Evolutionary conservation across 2,329 filamentous ascomycete genomes (phyloP).

Genomic region (Apiospora sp.): DNA sequence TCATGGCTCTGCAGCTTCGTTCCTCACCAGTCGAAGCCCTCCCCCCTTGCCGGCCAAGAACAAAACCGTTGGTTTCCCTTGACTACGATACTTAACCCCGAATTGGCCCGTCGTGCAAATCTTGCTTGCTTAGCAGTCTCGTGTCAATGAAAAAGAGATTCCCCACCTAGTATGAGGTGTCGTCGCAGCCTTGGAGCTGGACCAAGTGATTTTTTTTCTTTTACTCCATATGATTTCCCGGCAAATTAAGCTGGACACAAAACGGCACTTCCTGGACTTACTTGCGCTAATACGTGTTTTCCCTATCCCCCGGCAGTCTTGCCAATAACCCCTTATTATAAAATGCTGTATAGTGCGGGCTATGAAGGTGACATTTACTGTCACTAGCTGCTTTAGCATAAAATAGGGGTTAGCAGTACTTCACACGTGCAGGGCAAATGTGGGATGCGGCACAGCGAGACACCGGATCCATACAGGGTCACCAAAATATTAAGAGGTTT

Average conservation of each 20-base stretch:
- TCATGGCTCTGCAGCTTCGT: slow-evolving; percentile 1
- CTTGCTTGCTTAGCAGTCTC: neutral
- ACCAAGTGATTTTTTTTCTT: neutral
- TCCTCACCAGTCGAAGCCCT: neutral
- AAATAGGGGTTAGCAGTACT: no score
- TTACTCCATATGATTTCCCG: neutral
- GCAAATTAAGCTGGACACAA: neutral
- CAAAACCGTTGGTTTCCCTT: neutral
- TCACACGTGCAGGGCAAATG: no score
- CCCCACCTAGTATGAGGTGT: neutral
- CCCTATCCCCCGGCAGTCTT: neutral
- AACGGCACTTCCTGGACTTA: neutral
- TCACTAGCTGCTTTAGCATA: no score
- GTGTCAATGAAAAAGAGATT: neutral
- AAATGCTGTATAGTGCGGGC: no score
- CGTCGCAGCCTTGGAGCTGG: neutral
- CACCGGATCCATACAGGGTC: no score
- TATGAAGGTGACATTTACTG: no score
- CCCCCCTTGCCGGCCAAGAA: neutral
- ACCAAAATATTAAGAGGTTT: no score
- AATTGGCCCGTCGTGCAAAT: neutral
- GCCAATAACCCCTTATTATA: neutral
- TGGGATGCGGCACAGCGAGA: no score
- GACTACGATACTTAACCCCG: neutral
- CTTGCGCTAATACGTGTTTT: no score